phyloP scores from a whole-genome alignment of 2,329 filamentous ascomycete species.

The Cytospora piceicola region DNA sequence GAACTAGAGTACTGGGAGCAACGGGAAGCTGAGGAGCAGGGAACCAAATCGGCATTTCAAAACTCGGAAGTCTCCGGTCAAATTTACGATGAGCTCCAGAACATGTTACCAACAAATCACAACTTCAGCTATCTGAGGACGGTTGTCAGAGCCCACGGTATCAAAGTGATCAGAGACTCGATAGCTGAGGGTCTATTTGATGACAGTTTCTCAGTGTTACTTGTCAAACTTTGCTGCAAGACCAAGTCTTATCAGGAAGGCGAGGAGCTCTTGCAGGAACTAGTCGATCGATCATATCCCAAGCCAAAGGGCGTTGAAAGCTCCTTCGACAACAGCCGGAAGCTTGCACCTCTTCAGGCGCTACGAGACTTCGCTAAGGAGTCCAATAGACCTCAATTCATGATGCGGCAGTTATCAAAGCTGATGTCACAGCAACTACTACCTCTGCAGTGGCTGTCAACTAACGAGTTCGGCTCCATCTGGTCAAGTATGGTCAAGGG shows the following conservation, averaged over 20 bases:
- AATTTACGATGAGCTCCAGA: constrained; percentile 55
- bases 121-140: constrained; percentile 53
- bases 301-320: constrained; percentile 41
- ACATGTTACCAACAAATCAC: constrained; percentile 43
- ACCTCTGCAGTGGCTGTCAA: constrained; percentile 50
- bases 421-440: constrained; percentile 43
- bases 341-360: constrained; percentile 40
- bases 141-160: constrained; percentile 52
- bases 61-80: constrained; percentile 46
- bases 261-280: constrained; percentile 44
- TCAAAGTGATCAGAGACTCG: constrained; percentile 48
- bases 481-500: constrained; percentile 46
- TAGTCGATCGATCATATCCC: constrained; percentile 43
- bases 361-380: constrained; percentile 42
- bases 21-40: constrained; percentile 44
- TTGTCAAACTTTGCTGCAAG: constrained; percentile 48
- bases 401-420: constrained; percentile 43
- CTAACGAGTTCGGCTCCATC: constrained; percentile 44
- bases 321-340: constrained; percentile 35
- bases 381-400: constrained; percentile 39
- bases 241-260: constrained; percentile 45
- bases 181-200: constrained; percentile 48
- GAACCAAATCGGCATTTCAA: constrained; percentile 42
- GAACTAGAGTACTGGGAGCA: constrained; percentile 49
- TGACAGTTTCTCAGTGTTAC: constrained; percentile 43